Percentiles rank a stretch among this genome's conserved stretches.
These are phyloP conservation scores for Saccharum officinarum DNA, from an alignment of 176 grass and related monocot genomes.

Conservation along the genomic window DNA sequence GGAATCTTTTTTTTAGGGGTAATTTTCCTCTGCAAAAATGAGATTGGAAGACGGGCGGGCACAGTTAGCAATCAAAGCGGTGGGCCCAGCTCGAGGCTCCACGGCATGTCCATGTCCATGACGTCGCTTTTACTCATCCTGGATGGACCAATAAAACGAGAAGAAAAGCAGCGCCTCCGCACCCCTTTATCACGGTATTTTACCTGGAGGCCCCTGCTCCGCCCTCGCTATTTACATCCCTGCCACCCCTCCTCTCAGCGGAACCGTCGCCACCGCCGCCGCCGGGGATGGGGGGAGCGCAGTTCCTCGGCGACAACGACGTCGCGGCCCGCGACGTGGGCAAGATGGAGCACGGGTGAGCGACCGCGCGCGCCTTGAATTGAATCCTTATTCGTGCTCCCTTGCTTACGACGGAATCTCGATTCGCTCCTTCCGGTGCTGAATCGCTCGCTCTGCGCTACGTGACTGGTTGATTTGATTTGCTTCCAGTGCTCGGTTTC, in stretches of 20 bases:
- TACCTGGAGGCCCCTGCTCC: neutral
- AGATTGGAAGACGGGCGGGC: too few species aligned
- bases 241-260: neutral
- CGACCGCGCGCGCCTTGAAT: neutral
- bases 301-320: constrained; percentile 23
- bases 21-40: too few species aligned
- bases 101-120: too few species aligned
- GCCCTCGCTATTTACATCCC: neutral
- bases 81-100: neutral
- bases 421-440: constrained; percentile 15
- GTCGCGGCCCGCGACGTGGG: constrained; percentile 20
- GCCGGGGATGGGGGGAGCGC: constrained; percentile 44
- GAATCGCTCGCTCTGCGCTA: neutral
- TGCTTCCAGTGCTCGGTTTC: neutral
- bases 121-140: neutral
- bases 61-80: constrained; percentile 13
- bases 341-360: constrained; percentile 77
- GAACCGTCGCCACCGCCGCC: constrained; percentile 23
- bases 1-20: too few species aligned
- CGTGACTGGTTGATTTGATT: neutral
- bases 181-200: neutral
- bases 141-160: constrained; percentile 31
- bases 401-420: neutral
- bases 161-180: neutral
- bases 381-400: neutral